These are phyloP conservation scores for Mycena chlorophos DNA, from an alignment of 768 basidiomycete genomes.

Conservation along the genomic window DNA sequence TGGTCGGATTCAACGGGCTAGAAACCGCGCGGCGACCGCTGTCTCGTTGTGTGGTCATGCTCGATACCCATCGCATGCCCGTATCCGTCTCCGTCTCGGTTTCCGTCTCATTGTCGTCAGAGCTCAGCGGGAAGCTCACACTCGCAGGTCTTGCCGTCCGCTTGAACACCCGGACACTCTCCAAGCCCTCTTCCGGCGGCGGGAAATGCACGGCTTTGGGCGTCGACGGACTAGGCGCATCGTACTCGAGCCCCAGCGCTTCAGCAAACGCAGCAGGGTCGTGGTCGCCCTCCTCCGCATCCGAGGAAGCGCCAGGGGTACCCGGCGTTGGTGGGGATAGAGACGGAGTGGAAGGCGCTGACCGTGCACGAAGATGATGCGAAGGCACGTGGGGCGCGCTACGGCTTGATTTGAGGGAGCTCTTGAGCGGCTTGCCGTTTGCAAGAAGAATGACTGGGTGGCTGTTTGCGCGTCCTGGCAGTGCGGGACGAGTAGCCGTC, in stretches of 20 bases:
- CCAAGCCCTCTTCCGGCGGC: slow-evolving; percentile 56
- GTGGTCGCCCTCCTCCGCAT: not conserved
- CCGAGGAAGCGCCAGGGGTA: too few relatives aligned
- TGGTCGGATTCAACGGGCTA: not conserved
- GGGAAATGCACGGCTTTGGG: slow-evolving; percentile 92
- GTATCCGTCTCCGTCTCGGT: slow-evolving; percentile 43
- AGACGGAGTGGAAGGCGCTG: slow-evolving; percentile 61
- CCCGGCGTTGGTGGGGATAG: slow-evolving; percentile 39
- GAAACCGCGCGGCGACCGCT: not conserved
- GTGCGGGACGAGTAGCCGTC: slow-evolving; percentile 40
- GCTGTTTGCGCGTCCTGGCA: slow-evolving; percentile 25
- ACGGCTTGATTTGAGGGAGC: slow-evolving; percentile 64
- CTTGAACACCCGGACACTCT: slow-evolving; percentile 61
- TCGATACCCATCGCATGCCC: slow-evolving; percentile 6
- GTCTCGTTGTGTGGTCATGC: not conserved
- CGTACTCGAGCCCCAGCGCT: not conserved
- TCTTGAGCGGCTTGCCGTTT: slow-evolving; percentile 85
- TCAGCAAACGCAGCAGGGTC: slow-evolving; percentile 1
- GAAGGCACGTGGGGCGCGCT: slow-evolving; percentile 20
- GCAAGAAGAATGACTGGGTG: slow-evolving; percentile 49
- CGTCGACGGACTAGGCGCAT: slow-evolving; percentile 20
- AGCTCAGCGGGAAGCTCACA: slow-evolving; percentile 32
- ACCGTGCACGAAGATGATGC: slow-evolving; percentile 37
- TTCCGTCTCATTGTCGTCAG: slow-evolving; percentile 45
- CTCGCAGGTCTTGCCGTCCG: slow-evolving; percentile 70